Base-by-base conservation (phyloP, 495 filamentous ascomycete genomes). In the Darksidea phi region DNA sequence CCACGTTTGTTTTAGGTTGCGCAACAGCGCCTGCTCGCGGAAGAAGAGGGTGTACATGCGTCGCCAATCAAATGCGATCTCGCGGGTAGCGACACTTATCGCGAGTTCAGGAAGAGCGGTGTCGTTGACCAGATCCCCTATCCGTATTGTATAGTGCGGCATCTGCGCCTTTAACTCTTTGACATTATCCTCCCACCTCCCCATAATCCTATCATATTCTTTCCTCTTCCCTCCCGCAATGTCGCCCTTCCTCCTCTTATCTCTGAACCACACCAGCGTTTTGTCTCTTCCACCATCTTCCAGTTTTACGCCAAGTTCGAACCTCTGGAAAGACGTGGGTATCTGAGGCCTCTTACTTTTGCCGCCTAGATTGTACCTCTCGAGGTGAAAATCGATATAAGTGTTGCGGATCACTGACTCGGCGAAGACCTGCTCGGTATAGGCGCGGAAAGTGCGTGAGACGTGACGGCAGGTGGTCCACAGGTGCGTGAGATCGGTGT, bases 341-440 rank as follows among this genome's bases (percentile, higher is more conserved):
- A 62, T 42, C 41, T 59, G 59, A 1, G 59, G 64, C 17, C 64
- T 25, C 23, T 47, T 26, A 8, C 26, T 56, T 17, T 45, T 42
- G 21, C 64, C 64, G 15, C 64, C 64, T 13, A 67, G 26, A 36
- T 67, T 67, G 37, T 67, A 55, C 28, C 55, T 63, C 28, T 67
- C 64, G 32, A 63, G 50, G 4, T 45, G n/a, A 15, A 51, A 67
- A 38, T 56, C 37, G 25, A 67, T 60, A 11, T 42, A 13, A 13
- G 46, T 53, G 45, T 43, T 15, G n/a, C 51, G 48, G 20, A 67
- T 34, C 12, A 54, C 32, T 11, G 47, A 41, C 34, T 59, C 54
- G 11, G 59, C 59, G 38, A 67, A 67, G 32, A 58, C 59, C 49
- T 63, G 64, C 42, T 63, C 64, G 20, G 48, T 46, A 26, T 63